These are phyloP conservation scores for Pleurotus platypus DNA, from an alignment of 768 basidiomycete species.

Conservation along the genomic window DNA sequence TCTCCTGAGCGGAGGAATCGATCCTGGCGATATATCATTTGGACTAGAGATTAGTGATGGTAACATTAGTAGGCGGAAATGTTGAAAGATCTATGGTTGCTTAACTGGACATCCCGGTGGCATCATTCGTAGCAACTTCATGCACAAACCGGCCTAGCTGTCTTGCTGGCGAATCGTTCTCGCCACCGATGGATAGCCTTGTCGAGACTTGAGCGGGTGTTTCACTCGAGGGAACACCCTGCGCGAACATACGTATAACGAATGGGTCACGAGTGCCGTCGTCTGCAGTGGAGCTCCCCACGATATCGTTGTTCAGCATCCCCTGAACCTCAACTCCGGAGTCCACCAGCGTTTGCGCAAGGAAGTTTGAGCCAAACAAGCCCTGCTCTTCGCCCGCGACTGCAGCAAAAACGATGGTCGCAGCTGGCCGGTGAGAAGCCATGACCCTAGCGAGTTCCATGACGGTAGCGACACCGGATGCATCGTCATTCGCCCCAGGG, in stretches of 20 bases:
- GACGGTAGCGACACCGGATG: slow-evolving; percentile 48
- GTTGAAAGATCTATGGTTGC: neutral
- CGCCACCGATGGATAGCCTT: slow-evolving; percentile 41
- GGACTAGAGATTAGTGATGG: slow-evolving; percentile 27
- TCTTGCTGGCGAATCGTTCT: slow-evolving; percentile 50
- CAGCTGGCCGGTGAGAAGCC: slow-evolving; percentile 39
- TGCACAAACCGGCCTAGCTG: slow-evolving; percentile 49
- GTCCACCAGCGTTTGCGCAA: slow-evolving; percentile 38
- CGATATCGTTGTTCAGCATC: slow-evolving; percentile 60
- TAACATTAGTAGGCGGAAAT: too few species aligned
- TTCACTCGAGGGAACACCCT: slow-evolving; percentile 46
- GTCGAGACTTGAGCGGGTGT: slow-evolving; percentile 29
- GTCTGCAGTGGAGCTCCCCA: slow-evolving; percentile 48
- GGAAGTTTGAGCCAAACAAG: slow-evolving; percentile 42
- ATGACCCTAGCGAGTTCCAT: slow-evolving; percentile 51
- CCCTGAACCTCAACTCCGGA: slow-evolving; percentile 49
- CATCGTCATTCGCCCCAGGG: slow-evolving; percentile 54
- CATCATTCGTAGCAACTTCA: slow-evolving; percentile 43
- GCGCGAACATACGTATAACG: slow-evolving; percentile 48
- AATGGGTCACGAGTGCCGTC: slow-evolving; percentile 42
- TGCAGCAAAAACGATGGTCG: slow-evolving; percentile 50
- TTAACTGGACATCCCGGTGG: slow-evolving; percentile 48
- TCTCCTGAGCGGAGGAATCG: slow-evolving; percentile 55
- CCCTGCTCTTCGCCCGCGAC: slow-evolving; percentile 55
- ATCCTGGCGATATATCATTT: slow-evolving; percentile 48